A percentile compares a stretch with the other conserved stretches of the same genome.
Evolutionary conservation across 257 asterid species (phyloP).

Genomic region (Cinchona pubescens): DNA sequence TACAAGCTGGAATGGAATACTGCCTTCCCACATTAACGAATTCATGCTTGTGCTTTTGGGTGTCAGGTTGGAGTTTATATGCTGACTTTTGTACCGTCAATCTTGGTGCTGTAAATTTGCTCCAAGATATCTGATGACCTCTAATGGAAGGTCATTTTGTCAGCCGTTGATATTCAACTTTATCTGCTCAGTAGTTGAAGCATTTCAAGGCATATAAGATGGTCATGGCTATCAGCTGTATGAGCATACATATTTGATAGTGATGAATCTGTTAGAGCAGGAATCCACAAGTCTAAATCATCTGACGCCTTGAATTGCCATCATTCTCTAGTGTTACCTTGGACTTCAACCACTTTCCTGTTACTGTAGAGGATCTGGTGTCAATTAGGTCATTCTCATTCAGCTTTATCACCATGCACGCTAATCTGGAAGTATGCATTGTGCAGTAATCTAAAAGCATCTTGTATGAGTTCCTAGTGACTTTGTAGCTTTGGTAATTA

Average conservation of each 20-base stretch:
- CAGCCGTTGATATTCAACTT: neutral
- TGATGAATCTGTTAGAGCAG: neutral
- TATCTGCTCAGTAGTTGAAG: neutral
- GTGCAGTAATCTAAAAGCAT: neutral
- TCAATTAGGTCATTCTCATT: neutral
- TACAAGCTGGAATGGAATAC: neutral
- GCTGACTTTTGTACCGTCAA: neutral
- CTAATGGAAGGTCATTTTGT: neutral
- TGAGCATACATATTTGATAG: neutral
- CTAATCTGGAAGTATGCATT: neutral
- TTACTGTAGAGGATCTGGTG: neutral
- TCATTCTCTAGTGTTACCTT: neutral
- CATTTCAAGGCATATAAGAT: neutral
- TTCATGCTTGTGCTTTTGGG: neutral
- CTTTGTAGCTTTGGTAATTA: neutral
- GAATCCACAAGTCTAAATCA: too few species aligned
- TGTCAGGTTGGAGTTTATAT: neutral
- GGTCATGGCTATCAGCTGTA: neutral
- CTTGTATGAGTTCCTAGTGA: neutral
- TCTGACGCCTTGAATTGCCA: neutral
- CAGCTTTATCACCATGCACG: neutral
- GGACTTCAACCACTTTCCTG: neutral
- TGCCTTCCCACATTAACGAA: neutral
- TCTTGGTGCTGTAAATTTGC: neutral
- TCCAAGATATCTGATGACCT: neutral